These are phyloP conservation scores for Gnomoniopsis smithogilvyi DNA, from an alignment of 2,329 filamentous ascomycete species.

Conservation along the genomic window DNA sequence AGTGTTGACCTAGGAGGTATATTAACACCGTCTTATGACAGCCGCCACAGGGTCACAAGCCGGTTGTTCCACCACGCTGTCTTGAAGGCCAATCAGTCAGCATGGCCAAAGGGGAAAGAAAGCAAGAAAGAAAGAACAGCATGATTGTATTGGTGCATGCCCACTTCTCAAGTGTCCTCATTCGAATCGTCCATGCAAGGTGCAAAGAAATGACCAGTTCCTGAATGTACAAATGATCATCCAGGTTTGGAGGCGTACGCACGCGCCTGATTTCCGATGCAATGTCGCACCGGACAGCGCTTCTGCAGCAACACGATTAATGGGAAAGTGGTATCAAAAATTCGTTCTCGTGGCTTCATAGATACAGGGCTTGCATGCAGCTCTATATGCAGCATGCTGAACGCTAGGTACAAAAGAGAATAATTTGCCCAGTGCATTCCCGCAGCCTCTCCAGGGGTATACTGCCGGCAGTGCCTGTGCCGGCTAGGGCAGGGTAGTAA, in stretches of 20 bases:
- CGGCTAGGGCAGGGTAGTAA: conserved; percentile 2
- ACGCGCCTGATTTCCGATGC: not conserved
- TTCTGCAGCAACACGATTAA: not conserved
- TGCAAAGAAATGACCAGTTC: too few relatives aligned
- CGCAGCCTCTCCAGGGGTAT: not conserved
- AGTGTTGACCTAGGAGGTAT: not conserved
- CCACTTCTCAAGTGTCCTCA: too few relatives aligned
- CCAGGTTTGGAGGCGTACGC: not conserved
- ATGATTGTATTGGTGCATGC: too few relatives aligned
- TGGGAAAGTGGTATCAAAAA: conserved; percentile 14
- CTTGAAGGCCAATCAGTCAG: not conserved
- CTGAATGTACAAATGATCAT: not conserved
- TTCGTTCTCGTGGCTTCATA: conserved; percentile 17
- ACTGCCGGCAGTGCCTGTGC: conserved; percentile 13
- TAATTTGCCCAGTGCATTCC: conserved; percentile 10
- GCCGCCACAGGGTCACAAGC: not conserved
- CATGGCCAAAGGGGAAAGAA: too few relatives aligned
- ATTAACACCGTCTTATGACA: not conserved
- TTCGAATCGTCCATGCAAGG: not conserved
- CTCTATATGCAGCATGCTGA: conserved; percentile 8
- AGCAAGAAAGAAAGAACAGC: too few relatives aligned
- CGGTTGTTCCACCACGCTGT: not conserved
- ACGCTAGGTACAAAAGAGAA: conserved; percentile 12
- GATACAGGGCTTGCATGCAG: conserved; percentile 15
- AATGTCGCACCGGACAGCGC: not conserved